Conservation (phyloP, 1,284 basidiomycete genomes). For the Heterobasidion parviporum region DNA sequence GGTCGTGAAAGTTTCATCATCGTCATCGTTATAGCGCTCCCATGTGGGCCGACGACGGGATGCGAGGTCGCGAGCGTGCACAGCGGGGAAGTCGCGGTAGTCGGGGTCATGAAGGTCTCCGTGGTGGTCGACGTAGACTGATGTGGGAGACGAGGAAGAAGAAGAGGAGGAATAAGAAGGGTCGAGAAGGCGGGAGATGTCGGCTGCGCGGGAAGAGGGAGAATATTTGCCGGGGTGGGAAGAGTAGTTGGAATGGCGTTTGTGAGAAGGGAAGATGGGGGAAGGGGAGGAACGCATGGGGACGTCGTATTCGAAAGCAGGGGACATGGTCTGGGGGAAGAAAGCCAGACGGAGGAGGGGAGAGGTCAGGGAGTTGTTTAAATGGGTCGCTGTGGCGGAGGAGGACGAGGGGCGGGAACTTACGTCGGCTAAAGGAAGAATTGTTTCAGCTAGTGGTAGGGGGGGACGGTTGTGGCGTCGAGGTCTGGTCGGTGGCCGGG, state of each 20-base stretch:
- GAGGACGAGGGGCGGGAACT: neutral
- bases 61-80: slow-evolving; percentile 10
- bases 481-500: neutral
- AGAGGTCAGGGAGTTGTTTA: neutral
- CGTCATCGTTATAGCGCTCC: slow-evolving; percentile 25
- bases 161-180: slow-evolving; percentile 42
- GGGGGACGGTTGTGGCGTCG: neutral
- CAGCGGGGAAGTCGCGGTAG: slow-evolving; percentile 51
- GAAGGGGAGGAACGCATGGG: slow-evolving; percentile 7
- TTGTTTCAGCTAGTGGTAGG: neutral
- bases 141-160: slow-evolving; percentile 28
- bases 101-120: slow-evolving; percentile 64
- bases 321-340: slow-evolving; percentile 5
- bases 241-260: slow-evolving; percentile 7
- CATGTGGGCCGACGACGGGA: slow-evolving; percentile 22
- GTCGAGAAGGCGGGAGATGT: slow-evolving; percentile 56
- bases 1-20: slow-evolving; percentile 12
- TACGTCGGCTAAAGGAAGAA: neutral
- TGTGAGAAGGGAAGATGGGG: neutral
- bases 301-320: slow-evolving; percentile 13
- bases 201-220: slow-evolving; percentile 32
- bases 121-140: slow-evolving; percentile 49
- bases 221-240: slow-evolving; percentile 18
- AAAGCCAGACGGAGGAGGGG: neutral
- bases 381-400: neutral